Conservation (phyloP, 176 grass and related monocot species). For the Oryza glaberrima region DNA sequence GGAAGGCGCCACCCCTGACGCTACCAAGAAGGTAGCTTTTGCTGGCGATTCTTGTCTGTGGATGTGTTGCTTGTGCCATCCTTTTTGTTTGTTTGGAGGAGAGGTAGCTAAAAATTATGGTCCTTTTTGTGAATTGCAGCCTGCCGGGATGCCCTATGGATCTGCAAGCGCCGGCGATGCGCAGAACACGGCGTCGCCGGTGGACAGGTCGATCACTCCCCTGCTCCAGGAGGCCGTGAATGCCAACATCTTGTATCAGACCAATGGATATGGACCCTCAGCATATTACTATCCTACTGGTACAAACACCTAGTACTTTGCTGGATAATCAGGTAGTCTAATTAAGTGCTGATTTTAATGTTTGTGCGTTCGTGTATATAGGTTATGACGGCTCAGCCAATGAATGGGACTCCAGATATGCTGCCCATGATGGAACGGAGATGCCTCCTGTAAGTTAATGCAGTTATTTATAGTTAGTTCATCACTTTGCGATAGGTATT, state of each 20-base stretch:
- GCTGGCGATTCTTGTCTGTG: background rate
- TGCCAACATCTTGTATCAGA: slow-evolving; percentile 66
- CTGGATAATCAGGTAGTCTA: background rate
- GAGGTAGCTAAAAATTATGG: background rate
- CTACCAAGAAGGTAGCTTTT: slow-evolving; percentile 62
- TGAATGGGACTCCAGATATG: slow-evolving; percentile 83
- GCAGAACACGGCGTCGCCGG: slow-evolving; percentile 33
- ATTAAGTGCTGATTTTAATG: slow-evolving; percentile 10
- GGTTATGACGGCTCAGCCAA: slow-evolving; percentile 83
- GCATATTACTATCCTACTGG: slow-evolving; percentile 75
- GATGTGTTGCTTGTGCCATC: background rate
- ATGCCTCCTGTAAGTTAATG: slow-evolving; percentile 51
- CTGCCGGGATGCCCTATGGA: slow-evolving; percentile 51
- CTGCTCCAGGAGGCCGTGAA: slow-evolving; percentile 80
- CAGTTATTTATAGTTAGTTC: background rate
- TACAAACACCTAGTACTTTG: slow-evolving; percentile 10
- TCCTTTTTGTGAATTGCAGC: slow-evolving; percentile 38
- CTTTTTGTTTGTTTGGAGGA: background rate
- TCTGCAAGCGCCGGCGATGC: slow-evolving; percentile 57
- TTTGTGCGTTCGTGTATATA: slow-evolving; percentile 39
- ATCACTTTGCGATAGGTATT: background rate
- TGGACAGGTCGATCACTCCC: slow-evolving; percentile 75
- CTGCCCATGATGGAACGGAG: slow-evolving; percentile 69
- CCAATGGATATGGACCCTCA: slow-evolving; percentile 56
- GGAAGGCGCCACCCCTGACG: slow-evolving; percentile 56